Conservation (phyloP, 495 filamentous ascomycete species). For the Aspergillus conjunctus region DNA sequence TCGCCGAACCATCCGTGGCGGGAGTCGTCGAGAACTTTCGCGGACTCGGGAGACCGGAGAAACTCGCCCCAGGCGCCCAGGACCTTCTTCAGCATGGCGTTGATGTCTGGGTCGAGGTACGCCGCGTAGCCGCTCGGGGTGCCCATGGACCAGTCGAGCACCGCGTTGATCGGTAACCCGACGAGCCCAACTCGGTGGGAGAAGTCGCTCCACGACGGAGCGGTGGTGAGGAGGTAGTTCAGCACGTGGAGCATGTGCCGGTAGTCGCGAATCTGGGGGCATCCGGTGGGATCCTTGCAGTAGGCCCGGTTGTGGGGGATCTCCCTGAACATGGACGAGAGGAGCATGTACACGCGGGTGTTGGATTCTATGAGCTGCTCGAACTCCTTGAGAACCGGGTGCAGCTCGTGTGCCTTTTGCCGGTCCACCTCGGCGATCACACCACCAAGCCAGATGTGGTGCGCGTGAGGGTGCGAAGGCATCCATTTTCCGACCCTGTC, state of each 20-base stretch:
- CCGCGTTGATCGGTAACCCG: constrained; percentile 66
- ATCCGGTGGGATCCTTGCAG: constrained; percentile 59
- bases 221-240: constrained; percentile 62
- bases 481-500: constrained; percentile 41
- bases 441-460: constrained; percentile 40
- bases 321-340: constrained; percentile 64
- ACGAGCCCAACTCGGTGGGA: constrained; percentile 60
- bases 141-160: constrained; percentile 75
- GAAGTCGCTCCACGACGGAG: constrained; percentile 61
- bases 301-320: constrained; percentile 60
- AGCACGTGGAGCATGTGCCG: constrained; percentile 65
- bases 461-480: constrained; percentile 33
- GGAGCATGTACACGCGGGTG: constrained; percentile 41
- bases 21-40: constrained; percentile 54
- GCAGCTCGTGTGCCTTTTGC: constrained; percentile 26
- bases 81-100: constrained; percentile 66
- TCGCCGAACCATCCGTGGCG: constrained; percentile 64
- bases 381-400: constrained; percentile 47
- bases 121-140: constrained; percentile 66
- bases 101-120: constrained; percentile 69
- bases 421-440: constrained; percentile 38
- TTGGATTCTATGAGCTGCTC: constrained; percentile 49
- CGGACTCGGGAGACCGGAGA: constrained; percentile 57
- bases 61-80: constrained; percentile 68
- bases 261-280: constrained; percentile 63